Base-by-base conservation (phyloP, 78 protist species). In the Paulinella micropora region DNA sequence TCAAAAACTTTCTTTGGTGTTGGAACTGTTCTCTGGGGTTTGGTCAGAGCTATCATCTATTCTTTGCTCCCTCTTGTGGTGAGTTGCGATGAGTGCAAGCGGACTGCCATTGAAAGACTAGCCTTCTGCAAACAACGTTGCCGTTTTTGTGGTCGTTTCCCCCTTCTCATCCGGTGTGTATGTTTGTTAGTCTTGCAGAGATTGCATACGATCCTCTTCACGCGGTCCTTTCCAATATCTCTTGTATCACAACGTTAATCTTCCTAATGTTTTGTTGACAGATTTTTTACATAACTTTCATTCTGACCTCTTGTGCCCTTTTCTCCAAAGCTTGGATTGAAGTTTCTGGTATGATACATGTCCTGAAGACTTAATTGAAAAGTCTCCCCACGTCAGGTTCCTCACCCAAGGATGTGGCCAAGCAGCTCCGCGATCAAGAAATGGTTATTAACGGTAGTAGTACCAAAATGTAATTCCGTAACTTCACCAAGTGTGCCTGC, bases 261-360 rank as follows among this genome's bases (percentile, higher is more conserved):
- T n/a, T n/a, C n/a, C n/a, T n/a, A n/a, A n/a, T n/a, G n/a, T n/a
- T n/a, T n/a, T n/a, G n/a, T n/a, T n/a, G n/a, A n/a, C n/a, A n/a
- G n/a, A n/a, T n/a, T 51, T 28, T 96, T 94, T 98, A 99, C 95
- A 1, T 94, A 37, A 89, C 89, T 69, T 98, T 98, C 89, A 92
- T 97, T 88, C 94, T 98, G 77, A 90, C 93, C 89, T 90, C 98
- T 0, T 98, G 99, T 93, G 99, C 98, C n/a, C 89, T 98, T 91
- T 97, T 99, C 96, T 96, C 99, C 84, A 89, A 85, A 85, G 87
- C 93, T 69, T 99, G 99, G 99, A 89, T 97, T 37, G 91, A 87
- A 81, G 91, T 96, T 28, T 1, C 37, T 39, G n/a, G n/a, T n/a
- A n/a, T n/a, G n/a, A n/a, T 36, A 37, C 34, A 28, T 1, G 32